These are phyloP conservation scores for Zygosaccharomyces gambellarensis DNA, from an alignment of 805 yeast species.

Conservation along the genomic window DNA sequence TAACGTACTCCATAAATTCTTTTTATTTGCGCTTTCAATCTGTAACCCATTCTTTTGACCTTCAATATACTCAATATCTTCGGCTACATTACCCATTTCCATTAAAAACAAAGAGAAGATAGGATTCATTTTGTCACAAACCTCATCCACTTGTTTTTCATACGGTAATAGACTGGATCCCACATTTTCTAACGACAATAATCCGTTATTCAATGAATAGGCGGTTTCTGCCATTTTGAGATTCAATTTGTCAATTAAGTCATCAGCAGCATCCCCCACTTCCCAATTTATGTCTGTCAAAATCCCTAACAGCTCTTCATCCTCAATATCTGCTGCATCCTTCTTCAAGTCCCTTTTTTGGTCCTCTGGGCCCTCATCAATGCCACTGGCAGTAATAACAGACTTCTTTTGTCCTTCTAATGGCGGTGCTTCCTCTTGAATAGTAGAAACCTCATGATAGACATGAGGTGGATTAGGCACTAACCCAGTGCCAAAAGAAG, in stretches of 20 bases:
- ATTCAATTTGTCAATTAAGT: conserved; percentile 52
- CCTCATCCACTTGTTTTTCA: conserved; percentile 42
- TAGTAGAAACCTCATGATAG: conserved; percentile 32
- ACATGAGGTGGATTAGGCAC: conserved; percentile 13
- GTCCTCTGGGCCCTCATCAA: neutral
- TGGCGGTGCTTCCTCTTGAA: conserved; percentile 28
- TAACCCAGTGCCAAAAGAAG: conserved; percentile 22
- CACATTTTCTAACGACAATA: conserved; percentile 46
- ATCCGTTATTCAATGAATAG: conserved; percentile 53
- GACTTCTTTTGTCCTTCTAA: conserved; percentile 4
- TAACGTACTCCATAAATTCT: conserved; percentile 64
- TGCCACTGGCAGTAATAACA: neutral
- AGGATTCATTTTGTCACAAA: conserved; percentile 54
- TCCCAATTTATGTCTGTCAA: conserved; percentile 78
- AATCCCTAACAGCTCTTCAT: conserved; percentile 43
- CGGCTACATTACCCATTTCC: conserved; percentile 57
- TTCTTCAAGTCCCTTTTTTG: neutral
- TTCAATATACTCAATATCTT: conserved; percentile 68
- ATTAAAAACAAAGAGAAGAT: conserved; percentile 52
- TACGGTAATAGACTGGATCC: conserved; percentile 41
- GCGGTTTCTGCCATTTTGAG: conserved; percentile 59
- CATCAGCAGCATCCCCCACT: conserved; percentile 56
- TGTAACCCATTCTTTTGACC: conserved; percentile 76
- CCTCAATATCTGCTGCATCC: conserved; percentile 36
- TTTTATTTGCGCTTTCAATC: conserved; percentile 76